Percentiles rank a stretch among this genome's conserved stretches.
These are phyloP conservation scores for Neurospora africana DNA, from an alignment of 495 filamentous ascomycete species.

Conservation along the genomic window DNA sequence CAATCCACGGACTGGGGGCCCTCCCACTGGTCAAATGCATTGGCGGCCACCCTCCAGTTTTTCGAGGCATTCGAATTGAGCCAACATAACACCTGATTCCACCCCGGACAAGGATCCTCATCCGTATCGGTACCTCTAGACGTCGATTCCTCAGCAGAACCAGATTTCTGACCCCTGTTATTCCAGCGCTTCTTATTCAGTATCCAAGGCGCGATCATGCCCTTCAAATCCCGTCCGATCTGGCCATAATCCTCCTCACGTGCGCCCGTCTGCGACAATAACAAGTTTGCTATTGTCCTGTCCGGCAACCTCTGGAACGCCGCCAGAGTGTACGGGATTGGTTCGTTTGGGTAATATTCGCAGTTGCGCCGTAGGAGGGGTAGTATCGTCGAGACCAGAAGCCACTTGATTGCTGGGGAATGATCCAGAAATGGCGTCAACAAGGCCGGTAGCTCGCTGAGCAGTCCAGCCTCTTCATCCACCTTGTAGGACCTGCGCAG, in stretches of 20 bases:
- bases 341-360: conserved; percentile 64
- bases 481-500: conserved; percentile 65
- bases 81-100: conserved; percentile 75
- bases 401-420: conserved; percentile 53
- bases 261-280: conserved; percentile 53
- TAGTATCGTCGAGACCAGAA: conserved; percentile 69
- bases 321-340: conserved; percentile 43
- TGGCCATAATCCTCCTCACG: conserved; percentile 29
- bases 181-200: conserved; percentile 56
- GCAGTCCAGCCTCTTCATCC: conserved; percentile 66
- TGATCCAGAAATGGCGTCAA: conserved; percentile 64
- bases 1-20: conserved; percentile 73
- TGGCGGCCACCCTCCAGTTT: conserved; percentile 46
- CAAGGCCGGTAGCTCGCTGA: conserved; percentile 61
- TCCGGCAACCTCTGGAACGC: conserved; percentile 54
- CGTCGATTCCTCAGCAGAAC: not conserved
- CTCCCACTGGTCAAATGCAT: conserved; percentile 63
- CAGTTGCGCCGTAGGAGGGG: conserved; percentile 72
- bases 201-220: conserved; percentile 74
- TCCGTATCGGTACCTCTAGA: conserved; percentile 6
- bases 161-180: conserved; percentile 9
- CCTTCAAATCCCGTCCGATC: conserved; percentile 62
- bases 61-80: conserved; percentile 47
- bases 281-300: conserved; percentile 49
- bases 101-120: conserved; percentile 39